Conservation (phyloP, 768 basidiomycete species). For the Tylopilus subfusipes region DNA sequence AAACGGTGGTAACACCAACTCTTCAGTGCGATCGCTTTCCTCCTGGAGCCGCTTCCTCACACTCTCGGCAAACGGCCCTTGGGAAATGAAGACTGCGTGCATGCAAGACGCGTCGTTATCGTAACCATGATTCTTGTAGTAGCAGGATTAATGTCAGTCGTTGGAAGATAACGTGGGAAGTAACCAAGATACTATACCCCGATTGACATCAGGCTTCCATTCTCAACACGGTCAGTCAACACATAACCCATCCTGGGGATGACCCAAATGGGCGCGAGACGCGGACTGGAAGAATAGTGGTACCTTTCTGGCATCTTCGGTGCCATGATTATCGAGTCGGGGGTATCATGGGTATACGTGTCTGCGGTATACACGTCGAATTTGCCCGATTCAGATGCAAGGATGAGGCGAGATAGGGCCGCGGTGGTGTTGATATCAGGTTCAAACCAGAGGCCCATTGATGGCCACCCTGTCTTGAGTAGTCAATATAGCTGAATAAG, state of each 20-base stretch:
- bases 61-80: slow-evolving; percentile 68
- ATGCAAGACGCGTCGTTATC: slow-evolving; percentile 73
- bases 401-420: slow-evolving; percentile 49
- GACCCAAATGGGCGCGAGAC: slow-evolving; percentile 82
- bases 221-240: slow-evolving; percentile 61
- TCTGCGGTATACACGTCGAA: slow-evolving; percentile 52
- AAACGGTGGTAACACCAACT: slow-evolving; percentile 71
- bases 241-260: slow-evolving; percentile 78
- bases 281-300: slow-evolving; percentile 64
- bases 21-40: slow-evolving; percentile 28
- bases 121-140: slow-evolving; percentile 76
- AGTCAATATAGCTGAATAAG: neutral
- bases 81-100: slow-evolving; percentile 87
- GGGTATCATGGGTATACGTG: slow-evolving; percentile 5
- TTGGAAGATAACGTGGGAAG: neutral
- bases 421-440: slow-evolving; percentile 48
- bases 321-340: neutral
- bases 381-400: slow-evolving; percentile 45
- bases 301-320: slow-evolving; percentile 68
- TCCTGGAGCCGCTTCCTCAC: neutral
- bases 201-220: slow-evolving; percentile 53
- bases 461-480: slow-evolving; percentile 72
- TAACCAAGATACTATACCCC: slow-evolving; percentile 44
- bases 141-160: neutral
- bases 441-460: slow-evolving; percentile 79